Evolutionary conservation across 2,329 filamentous ascomycete species (phyloP), one percentile per base, ranked within the genome.

Genomic region (Ilyonectria mors-panacis): DNA sequence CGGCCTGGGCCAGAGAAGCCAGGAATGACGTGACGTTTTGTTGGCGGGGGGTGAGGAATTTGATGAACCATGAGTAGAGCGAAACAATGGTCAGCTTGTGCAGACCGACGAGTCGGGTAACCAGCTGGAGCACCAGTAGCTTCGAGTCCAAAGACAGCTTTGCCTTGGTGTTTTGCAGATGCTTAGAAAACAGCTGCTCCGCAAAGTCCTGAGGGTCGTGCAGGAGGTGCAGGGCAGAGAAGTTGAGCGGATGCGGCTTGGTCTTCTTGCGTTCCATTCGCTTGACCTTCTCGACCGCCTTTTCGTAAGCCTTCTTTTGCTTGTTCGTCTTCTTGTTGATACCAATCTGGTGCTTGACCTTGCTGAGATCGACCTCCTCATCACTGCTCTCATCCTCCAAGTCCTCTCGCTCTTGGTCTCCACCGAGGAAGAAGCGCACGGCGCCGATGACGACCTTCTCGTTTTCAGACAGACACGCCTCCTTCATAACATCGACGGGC

Each of bases 241-340:
- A 99, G 84, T 99, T 99, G 71, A 99, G 88, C 1, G 92, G 91
- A 75, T 97, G 93, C 4, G 94, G 93, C 70, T 93, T 89, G 71
- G 90, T 89, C 88, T 97, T 98, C 86, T 97, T 97, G 78, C 91
- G 91, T 79, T 97, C 94, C 77, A 92, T 89, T 77, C 87, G 91
- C 84, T 94, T 97, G 45, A 97, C 88, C 70, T 91, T 93, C n/a
- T 91, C 89, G 4, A 94, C 88, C 0, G 96, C 96, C 78, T 91
- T 94, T 63, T 93, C 93, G 59, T 97, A 88, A 35, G 90, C 88
- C 75, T 92, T 93, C 58, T 91, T 89, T 73, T 93, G 91, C 86
- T 98, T 98, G 79, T 93, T 95, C 17, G 91, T 93, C 86, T 98
- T 99, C 83, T 98, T 99, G 86, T 97, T 98, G 84, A 98, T 97